Evolutionary conservation across 202 grass and related monocot species (phyloP), one percentile per base, ranked within the genome.

Genomic region (Panicum virgatum): DNA sequence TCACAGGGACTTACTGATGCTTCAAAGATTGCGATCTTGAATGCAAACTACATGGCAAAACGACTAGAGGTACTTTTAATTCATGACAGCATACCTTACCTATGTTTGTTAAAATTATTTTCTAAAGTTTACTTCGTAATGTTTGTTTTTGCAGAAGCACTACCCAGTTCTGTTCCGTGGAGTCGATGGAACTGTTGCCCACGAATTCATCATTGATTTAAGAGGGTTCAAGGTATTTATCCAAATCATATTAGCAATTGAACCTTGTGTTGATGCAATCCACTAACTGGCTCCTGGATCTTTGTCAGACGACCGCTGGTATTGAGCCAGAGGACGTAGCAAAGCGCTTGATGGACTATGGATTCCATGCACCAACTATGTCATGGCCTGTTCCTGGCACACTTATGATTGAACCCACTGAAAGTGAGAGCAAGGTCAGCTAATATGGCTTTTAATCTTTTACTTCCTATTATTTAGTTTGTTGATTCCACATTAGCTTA

Each of bases 311-410:
- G 6, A 96, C 87, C 66, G 96, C 93, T 79, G 93, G 96, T 78
- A 86, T 96, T 77, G 96, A 99, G 78, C 80, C 96, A 26, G 96
- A 99, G 78, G 96, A 99, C 78, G 96, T 99, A 12, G 96, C 96
- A 26, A 99, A 99, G 76, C 93, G 96, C 72, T 83, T 99, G 34
- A 99, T 99, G 78, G 96, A 99, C 81, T 99, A 99, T 9, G 96
- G 96, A 57, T 99, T 99, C 80, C 96, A 99, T 85, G 87, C 60
- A 61, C 96, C 96, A 53, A 99, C 96, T 10, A 99, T 99, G 96
- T 99, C 96, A 57, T 99, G 96, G 96, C 96, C 96, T 75, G 96
- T 99, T 62, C 93, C 96, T 75, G 96, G 96, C 53, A 99, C 96
- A 60, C 96, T 98, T 83, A 98, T 99, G 96, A 94, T 99, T 79